Conservation (phyloP, 2,329 filamentous ascomycete species). For the Amylocarpus encephaloides region DNA sequence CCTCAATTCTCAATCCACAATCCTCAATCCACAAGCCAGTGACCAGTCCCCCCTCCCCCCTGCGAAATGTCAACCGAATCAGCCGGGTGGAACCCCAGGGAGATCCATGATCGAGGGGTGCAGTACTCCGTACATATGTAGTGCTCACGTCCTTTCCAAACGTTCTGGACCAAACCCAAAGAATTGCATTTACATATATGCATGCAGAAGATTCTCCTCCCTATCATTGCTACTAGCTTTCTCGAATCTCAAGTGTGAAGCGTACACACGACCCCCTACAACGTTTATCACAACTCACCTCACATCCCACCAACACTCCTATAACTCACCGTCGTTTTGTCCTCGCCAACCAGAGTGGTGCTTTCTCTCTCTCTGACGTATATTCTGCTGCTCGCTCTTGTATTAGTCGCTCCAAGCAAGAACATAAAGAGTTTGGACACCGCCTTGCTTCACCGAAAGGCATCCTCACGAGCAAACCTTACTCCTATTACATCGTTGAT, state of each 20-base stretch:
- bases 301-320: slow-evolving; percentile 8
- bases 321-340: neutral
- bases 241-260: neutral
- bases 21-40: neutral
- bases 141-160: slow-evolving; percentile 13
- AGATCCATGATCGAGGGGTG: slow-evolving; percentile 22
- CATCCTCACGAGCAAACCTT: neutral
- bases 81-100: slow-evolving; percentile 21
- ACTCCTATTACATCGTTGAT: neutral
- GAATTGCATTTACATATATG: neutral
- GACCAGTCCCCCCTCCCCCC: slow-evolving; percentile 9
- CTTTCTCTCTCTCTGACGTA: too few species aligned
- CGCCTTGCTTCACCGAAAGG: too few species aligned
- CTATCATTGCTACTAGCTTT: neutral
- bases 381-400: too few species aligned
- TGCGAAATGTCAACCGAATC: slow-evolving; percentile 13
- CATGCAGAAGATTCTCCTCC: neutral
- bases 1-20: too few species aligned
- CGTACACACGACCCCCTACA: neutral
- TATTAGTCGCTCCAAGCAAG: too few species aligned
- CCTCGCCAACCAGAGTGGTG: neutral
- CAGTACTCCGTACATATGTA: slow-evolving; percentile 23
- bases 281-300: neutral
- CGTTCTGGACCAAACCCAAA: slow-evolving; percentile 9
- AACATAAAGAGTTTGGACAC: too few species aligned